phyloP scores from a whole-genome alignment of 2,329 filamentous ascomycete genomes.

The Phoma sp. region DNA sequence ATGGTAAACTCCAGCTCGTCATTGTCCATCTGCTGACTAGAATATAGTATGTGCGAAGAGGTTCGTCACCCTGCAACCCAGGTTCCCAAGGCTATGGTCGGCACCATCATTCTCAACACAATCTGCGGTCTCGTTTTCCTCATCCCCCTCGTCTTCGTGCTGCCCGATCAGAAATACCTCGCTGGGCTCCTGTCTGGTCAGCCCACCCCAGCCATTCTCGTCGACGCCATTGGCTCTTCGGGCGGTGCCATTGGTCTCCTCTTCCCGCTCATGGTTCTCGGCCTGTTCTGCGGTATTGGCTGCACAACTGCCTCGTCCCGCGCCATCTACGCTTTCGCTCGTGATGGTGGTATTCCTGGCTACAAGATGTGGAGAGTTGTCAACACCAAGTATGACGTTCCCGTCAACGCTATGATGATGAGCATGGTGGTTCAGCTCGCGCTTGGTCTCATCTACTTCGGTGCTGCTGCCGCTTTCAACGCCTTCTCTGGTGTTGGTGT shows the following conservation, averaged over 20 bases:
- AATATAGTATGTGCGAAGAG: constrained; percentile 74
- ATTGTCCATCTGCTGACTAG: constrained; percentile 35
- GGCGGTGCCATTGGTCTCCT: constrained; percentile 69
- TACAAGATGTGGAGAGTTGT: constrained; percentile 66
- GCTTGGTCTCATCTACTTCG: constrained; percentile 73
- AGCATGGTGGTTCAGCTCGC: constrained; percentile 69
- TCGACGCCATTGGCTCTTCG: constrained; percentile 64
- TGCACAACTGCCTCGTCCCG: constrained; percentile 73
- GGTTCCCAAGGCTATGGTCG: constrained; percentile 75
- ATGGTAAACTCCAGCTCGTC: constrained; percentile 20
- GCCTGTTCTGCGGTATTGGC: constrained; percentile 70
- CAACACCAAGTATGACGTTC: constrained; percentile 67
- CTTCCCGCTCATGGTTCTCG: constrained; percentile 70
- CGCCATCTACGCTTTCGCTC: constrained; percentile 72
- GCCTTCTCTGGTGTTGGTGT: constrained; percentile 74
- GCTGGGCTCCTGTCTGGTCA: constrained; percentile 63
- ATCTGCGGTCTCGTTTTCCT: constrained; percentile 71
- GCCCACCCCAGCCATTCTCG: constrained; percentile 70
- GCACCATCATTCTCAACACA: constrained; percentile 70
- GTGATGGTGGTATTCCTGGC: constrained; percentile 73
- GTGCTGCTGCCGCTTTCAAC: constrained; percentile 72
- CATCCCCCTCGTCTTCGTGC: constrained; percentile 71
- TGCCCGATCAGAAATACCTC: constrained; percentile 66
- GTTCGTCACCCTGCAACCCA: constrained; percentile 69
- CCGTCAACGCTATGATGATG: constrained; percentile 75